Evolutionary conservation across 2,329 filamentous ascomycete genomes (phyloP).

Genomic region (Westerdykella aurantiaca): DNA sequence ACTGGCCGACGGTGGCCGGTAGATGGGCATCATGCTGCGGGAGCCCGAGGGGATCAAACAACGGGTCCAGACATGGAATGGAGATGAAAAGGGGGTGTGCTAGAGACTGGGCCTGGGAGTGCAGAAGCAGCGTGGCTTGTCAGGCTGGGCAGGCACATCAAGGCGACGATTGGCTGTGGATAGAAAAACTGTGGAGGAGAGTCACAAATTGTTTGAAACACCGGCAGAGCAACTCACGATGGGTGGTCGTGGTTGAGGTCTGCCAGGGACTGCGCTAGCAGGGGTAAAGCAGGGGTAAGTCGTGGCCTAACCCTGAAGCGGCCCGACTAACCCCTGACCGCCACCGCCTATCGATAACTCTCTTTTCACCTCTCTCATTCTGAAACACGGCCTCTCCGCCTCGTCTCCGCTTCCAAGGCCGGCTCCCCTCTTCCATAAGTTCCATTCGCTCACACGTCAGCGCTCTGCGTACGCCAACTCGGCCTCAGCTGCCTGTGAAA

Average conservation of each 20-base stretch:
- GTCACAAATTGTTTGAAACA: slow-evolving; percentile 28
- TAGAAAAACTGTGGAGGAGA: slow-evolving; percentile 8
- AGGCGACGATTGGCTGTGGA: slow-evolving; percentile 17
- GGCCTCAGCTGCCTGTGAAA: too few relatives aligned
- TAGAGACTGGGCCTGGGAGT: too few relatives aligned
- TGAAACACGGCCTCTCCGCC: slow-evolving; percentile 1
- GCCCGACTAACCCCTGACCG: background rate
- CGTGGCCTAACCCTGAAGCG: background rate
- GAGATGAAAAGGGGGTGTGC: slow-evolving; percentile 11
- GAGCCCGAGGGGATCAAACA: slow-evolving; percentile 13
- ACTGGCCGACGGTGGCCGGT: slow-evolving; percentile 16
- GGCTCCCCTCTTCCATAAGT: too few relatives aligned
- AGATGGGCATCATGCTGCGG: slow-evolving; percentile 16
- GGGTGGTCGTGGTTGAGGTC: background rate
- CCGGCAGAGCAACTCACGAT: slow-evolving; percentile 10
- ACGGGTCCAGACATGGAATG: slow-evolving; percentile 20
- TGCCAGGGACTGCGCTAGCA: background rate
- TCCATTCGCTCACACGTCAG: too few relatives aligned
- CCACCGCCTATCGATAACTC: slow-evolving; percentile 8
- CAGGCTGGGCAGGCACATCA: slow-evolving; percentile 23
- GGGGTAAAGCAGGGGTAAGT: background rate
- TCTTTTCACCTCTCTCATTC: background rate
- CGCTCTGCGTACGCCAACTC: too few relatives aligned
- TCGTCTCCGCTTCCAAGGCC: too few relatives aligned
- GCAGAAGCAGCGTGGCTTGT: too few relatives aligned